A percentile compares a stretch with the other conserved stretches of the same genome.
Evolutionary conservation across 73 alveolate genomes (phyloP).

Genomic region (Blepharisma japonicum): DNA sequence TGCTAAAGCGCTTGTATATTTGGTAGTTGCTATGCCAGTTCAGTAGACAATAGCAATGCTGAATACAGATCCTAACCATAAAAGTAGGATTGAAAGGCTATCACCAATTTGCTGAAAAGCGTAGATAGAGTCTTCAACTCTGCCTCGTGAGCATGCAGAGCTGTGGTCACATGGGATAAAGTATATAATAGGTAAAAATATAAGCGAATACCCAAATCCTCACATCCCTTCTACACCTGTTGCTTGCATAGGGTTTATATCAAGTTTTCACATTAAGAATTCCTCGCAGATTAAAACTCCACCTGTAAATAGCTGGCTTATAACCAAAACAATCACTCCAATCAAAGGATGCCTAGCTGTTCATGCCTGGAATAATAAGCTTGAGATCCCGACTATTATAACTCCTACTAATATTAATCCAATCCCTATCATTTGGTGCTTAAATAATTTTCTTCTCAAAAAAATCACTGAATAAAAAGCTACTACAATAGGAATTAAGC

Average conservation of each 20-base stretch:
- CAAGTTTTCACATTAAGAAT: constrained; percentile 72
- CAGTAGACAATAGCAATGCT: constrained; percentile 85
- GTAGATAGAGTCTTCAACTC: constrained; percentile 44
- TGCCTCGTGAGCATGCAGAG: constrained; percentile 54
- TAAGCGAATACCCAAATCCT: constrained; percentile 69
- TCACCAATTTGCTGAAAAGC: constrained; percentile 60
- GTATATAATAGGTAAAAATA: constrained; percentile 78
- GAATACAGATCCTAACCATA: constrained; percentile 58
- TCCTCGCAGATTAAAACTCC: constrained; percentile 56
- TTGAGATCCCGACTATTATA: constrained; percentile 74
- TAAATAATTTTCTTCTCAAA: constrained; percentile 73
- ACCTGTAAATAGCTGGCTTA: constrained; percentile 36
- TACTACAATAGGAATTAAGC: constrained; percentile 82
- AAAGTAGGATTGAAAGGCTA: constrained; percentile 32
- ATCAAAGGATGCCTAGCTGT: constrained; percentile 28
- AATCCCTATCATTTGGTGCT: constrained; percentile 78
- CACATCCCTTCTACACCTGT: constrained; percentile 96
- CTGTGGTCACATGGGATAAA: constrained; percentile 66
- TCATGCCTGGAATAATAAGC: constrained; percentile 40
- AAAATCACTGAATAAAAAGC: constrained; percentile 75
- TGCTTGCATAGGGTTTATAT: constrained; percentile 84
- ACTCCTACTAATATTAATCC: constrained; percentile 73
- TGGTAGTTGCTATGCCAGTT: constrained; percentile 88
- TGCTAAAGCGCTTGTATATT: constrained; percentile 85
- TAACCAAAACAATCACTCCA: constrained; percentile 37